Evolutionary conservation across 306 rosid genomes (phyloP).

Genomic region (Trifolium dubium): DNA sequence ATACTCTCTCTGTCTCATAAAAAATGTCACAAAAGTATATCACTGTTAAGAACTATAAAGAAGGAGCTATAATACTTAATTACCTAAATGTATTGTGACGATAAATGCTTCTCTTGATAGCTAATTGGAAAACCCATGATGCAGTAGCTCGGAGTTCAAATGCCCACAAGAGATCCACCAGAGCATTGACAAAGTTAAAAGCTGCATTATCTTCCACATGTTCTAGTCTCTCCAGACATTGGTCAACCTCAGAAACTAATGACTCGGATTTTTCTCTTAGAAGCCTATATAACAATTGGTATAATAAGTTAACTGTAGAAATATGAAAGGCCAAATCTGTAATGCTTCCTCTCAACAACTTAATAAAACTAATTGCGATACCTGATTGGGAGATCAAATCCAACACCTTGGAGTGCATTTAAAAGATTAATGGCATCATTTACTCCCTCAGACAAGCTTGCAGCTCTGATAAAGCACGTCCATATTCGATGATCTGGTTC

Average conservation of each 20-base stretch:
- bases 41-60: slow-evolving; percentile 18
- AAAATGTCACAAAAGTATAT: background rate
- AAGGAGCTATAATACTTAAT: slow-evolving; percentile 33
- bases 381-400: slow-evolving; percentile 91
- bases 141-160: slow-evolving; percentile 93
- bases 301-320: slow-evolving; percentile 30
- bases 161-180: slow-evolving; percentile 93
- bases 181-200: slow-evolving; percentile 87
- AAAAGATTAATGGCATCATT: slow-evolving; percentile 67
- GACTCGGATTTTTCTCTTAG: slow-evolving; percentile 76
- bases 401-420: slow-evolving; percentile 64
- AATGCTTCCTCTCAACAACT: slow-evolving; percentile 18
- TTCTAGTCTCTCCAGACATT: slow-evolving; percentile 61
- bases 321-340: background rate
- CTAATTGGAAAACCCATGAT: slow-evolving; percentile 93
- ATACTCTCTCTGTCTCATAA: too few relatives aligned
- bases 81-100: slow-evolving; percentile 74
- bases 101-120: slow-evolving; percentile 78
- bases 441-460: slow-evolving; percentile 65
- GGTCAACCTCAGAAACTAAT: slow-evolving; percentile 70
- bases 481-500: slow-evolving; percentile 92
- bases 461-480: slow-evolving; percentile 95
- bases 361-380: slow-evolving; percentile 34
- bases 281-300: slow-evolving; percentile 61
- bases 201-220: slow-evolving; percentile 87